A percentile compares a stretch with the other conserved stretches of the same genome.
Conservation (phyloP, 257 asterid genomes). For the Phtheirospermum japonicum region DNA sequence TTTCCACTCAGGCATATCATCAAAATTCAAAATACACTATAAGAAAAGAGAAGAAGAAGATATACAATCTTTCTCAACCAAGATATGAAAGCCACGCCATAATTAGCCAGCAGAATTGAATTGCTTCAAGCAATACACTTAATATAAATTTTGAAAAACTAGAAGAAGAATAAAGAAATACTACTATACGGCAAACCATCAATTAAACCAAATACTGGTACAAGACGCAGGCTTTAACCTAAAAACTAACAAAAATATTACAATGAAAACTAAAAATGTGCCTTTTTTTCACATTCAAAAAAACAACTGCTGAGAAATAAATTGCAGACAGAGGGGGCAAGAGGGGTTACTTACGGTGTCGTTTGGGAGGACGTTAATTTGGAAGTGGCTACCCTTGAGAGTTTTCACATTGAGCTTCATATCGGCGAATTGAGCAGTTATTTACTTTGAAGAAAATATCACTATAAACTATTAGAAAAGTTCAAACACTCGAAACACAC, state of each 20-base stretch:
- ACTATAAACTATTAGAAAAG: neutral
- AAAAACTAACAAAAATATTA: neutral
- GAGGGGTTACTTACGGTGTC: conserved; percentile 58
- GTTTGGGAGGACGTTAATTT: conserved; percentile 68
- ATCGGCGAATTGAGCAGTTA: conserved; percentile 28
- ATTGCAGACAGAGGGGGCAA: neutral
- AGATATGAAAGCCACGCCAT: too few species aligned
- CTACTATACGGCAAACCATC: neutral
- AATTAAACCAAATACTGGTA: conserved; percentile 13
- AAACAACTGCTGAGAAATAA: neutral
- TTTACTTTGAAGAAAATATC: conserved; percentile 11
- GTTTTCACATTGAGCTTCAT: conserved; percentile 97
- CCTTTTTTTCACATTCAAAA: conserved; percentile 2
- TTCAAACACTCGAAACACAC: conserved; percentile 37
- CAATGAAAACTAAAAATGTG: neutral
- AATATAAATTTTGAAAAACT: too few species aligned
- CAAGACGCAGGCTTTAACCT: neutral
- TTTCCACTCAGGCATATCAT: neutral
- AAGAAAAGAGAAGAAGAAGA: neutral
- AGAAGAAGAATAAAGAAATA: too few species aligned
- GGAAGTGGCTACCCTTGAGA: conserved; percentile 90
- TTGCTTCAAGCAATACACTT: conserved; percentile 7
- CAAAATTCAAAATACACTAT: neutral
- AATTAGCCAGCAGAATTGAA: conserved; percentile 14
- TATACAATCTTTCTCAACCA: conserved; percentile 12